Conservation (phyloP, 2,329 filamentous ascomycete genomes). For the Scedosporium aurantiacum region DNA sequence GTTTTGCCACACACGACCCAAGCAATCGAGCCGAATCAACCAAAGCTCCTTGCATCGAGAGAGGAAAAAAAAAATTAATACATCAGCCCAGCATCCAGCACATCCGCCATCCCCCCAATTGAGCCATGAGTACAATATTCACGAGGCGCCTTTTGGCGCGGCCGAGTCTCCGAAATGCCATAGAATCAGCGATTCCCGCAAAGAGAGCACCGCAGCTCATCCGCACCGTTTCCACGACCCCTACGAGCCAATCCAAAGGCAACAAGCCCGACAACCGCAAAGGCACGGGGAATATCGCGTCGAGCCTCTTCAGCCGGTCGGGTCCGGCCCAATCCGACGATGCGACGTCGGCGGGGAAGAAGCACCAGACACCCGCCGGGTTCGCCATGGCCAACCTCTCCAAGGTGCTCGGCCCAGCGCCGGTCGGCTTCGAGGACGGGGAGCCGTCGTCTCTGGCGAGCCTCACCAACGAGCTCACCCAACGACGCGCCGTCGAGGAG, state of each 20-base stretch:
- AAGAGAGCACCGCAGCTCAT: conserved; percentile 6
- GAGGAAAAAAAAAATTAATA: background rate
- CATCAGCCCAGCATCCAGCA: background rate
- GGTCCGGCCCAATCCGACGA: background rate
- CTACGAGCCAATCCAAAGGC: conserved; percentile 10
- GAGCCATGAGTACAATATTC: conserved; percentile 10
- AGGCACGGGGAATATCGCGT: background rate
- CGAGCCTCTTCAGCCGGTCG: conserved; percentile 3
- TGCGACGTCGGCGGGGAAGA: background rate
- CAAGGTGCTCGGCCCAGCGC: conserved; percentile 9
- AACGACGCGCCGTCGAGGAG: conserved; percentile 19
- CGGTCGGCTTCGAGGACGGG: conserved; percentile 4
- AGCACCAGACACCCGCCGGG: background rate
- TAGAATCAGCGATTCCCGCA: background rate
- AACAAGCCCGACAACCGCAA: background rate
- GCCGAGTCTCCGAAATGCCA: conserved; percentile 6
- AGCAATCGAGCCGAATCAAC: background rate
- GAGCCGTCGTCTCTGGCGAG: conserved; percentile 1
- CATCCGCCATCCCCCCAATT: background rate
- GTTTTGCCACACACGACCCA: conserved; percentile 6
- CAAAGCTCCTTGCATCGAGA: background rate
- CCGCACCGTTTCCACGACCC: conserved; percentile 13
- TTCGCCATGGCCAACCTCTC: conserved; percentile 11
- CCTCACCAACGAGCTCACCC: conserved; percentile 3
- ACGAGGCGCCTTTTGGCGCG: conserved; percentile 7